Evolutionary conservation across 768 basidiomycete species (phyloP).

Genomic region (Boletus vermiculosoides): DNA sequence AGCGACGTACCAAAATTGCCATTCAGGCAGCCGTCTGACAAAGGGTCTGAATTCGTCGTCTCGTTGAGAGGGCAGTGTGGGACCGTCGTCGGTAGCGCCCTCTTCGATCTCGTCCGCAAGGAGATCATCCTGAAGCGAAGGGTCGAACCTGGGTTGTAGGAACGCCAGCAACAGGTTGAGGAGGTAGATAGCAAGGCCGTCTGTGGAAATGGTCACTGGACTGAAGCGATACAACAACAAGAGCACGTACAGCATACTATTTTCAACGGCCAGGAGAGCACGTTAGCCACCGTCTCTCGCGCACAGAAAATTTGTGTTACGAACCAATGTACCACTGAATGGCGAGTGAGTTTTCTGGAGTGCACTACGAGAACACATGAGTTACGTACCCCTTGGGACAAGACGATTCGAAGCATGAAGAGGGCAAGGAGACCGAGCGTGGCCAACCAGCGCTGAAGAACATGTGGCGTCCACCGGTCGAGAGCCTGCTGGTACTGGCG

Average conservation of each 20-base stretch:
- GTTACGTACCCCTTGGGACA: constrained; percentile 80
- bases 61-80: constrained; percentile 60
- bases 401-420: constrained; percentile 82
- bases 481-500: constrained; percentile 83
- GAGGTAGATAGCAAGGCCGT: constrained; percentile 93
- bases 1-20: constrained; percentile 85
- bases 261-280: background rate
- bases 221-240: background rate
- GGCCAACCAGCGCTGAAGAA: constrained; percentile 84
- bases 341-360: constrained; percentile 2
- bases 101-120: constrained; percentile 95
- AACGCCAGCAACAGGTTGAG: constrained; percentile 96
- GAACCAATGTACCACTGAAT: constrained; percentile 88
- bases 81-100: constrained; percentile 63
- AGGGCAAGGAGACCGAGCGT: constrained; percentile 67
- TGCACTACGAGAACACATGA: background rate
- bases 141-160: constrained; percentile 97
- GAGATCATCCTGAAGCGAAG: constrained; percentile 90
- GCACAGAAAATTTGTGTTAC: constrained; percentile 32
- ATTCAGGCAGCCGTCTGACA: constrained; percentile 91
- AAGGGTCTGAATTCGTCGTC: constrained; percentile 99
- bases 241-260: constrained; percentile 66
- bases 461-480: constrained; percentile 91
- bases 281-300: constrained; percentile 1
- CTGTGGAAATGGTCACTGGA: constrained; percentile 35